Evolutionary conservation across 2,329 filamentous ascomycete species (phyloP).

Genomic region (Aspergillus hiratsukae): DNA sequence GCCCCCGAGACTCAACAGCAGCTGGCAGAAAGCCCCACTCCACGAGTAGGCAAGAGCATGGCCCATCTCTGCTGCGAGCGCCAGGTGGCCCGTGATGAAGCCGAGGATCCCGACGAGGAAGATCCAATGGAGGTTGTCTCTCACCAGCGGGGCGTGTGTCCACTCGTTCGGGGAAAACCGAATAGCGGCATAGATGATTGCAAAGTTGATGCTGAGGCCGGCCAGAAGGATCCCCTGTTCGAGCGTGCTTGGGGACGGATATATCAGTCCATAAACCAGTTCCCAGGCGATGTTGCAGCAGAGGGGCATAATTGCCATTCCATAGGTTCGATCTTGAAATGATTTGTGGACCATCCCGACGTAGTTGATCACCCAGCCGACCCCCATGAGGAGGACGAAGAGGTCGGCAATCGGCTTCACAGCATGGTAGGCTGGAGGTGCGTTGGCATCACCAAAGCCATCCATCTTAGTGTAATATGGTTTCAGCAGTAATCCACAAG

Average conservation of each 20-base stretch:
- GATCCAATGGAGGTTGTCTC: constrained; percentile 6
- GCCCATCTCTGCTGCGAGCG: constrained; percentile 5
- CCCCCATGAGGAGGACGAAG: constrained; percentile 7
- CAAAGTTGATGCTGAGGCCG: constrained; percentile 9
- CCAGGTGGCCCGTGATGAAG: constrained; percentile 2
- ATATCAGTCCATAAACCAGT: constrained; percentile 11
- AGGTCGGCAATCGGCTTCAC: background rate
- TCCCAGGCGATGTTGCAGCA: constrained; percentile 18
- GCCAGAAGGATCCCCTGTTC: constrained; percentile 5
- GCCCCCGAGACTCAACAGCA: constrained; percentile 9
- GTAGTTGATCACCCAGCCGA: constrained; percentile 15
- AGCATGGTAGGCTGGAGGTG: background rate
- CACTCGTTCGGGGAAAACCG: constrained; percentile 13
- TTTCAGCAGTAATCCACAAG: too few species aligned
- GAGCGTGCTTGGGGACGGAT: constrained; percentile 9
- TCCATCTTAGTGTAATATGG: background rate
- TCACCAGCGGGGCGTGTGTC: constrained; percentile 13
- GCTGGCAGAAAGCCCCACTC: constrained; percentile 9
- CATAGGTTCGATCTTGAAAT: constrained; percentile 12
- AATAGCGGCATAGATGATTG: constrained; percentile 12
- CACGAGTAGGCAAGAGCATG: constrained; percentile 8
- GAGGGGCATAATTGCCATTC: constrained; percentile 13
- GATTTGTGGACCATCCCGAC: constrained; percentile 12
- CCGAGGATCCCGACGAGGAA: constrained; percentile 5
- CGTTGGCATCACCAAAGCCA: background rate